Evolutionary conservation across 2,329 filamentous ascomycete species (phyloP), one percentile per base, ranked within the genome.

Genomic region (Ophiocordyceps camponoti-leonardi): DNA sequence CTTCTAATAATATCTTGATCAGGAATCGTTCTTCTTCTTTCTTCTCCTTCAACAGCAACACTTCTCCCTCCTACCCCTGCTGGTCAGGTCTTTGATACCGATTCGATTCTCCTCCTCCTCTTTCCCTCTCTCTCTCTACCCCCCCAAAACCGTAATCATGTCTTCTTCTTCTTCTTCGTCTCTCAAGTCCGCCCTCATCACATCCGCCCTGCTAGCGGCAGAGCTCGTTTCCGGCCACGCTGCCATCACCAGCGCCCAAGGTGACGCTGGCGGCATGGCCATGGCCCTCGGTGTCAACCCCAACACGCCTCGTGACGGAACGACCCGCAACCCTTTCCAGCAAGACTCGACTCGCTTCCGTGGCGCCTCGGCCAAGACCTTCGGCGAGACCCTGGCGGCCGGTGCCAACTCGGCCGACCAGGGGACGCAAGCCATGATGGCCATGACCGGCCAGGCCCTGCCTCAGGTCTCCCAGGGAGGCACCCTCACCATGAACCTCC

Each of bases 271-370:
- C 44, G 76, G 77, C 49, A 61, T 62, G 18, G 76, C 75, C 53
- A 69, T 66, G 62, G 67, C 61, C 18, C 60, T 72, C 4, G 67
- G 65, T 47, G 57, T 81, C 49, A 69, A 73, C 58, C 64, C 68
- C 42, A 55, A 53, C 52, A 80, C 75, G 44, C 76, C 77, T 39
- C 76, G 77, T 49, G 75, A 79, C 51, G 77, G 77, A 39, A 79
- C 76, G 20, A 58, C 63, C 13, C 69, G 77, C 49, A 62, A 68
- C 44, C 77, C 77, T 42, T 80, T 79, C 66, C 77, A 82, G 62
- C 69, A 73, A 50, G 78, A 81, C 51, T 68, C 68, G 44, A 82
- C 77, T 45, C 73, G 75, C 46, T 81, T 81, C 69, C 63, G 64
- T 45, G 73, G 73, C 39, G 64, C 61, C 37, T 59, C 67, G 14